Evolutionary conservation across 2,329 filamentous ascomycete genomes (phyloP), one percentile per base, ranked within the genome.

Genomic region (Lachnellula subtilissima): DNA sequence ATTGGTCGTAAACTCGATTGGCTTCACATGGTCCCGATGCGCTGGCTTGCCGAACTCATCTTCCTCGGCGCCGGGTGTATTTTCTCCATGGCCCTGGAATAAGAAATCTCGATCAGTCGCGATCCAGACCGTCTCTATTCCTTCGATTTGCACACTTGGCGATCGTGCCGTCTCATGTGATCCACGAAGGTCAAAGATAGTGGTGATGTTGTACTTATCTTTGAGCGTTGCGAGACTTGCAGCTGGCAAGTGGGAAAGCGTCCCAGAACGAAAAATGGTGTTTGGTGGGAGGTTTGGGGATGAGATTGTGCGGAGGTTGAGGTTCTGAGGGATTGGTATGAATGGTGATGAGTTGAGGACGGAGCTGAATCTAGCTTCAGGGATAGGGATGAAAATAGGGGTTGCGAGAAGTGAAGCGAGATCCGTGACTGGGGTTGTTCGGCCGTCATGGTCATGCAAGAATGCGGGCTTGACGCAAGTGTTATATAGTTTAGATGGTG

Each of bases 151-250:
- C 4, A 78, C 78, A 58, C 78, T 77, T 0, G 78, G 77, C n/a
- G 64, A 66, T 2, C 54, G 46, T 11, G 58, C 64, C 51, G 76
- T 75, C 70, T 83, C 80, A 35, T 62, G 59, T 8, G 69, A 67
- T 43, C 74, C 76, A 43, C 80, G 75, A 54, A 83, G 69, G 66
- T 83, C 81, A 63, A 81, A 82, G 50, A 83, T 63, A 1, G 58
- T 61, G 8, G 39, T 60, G n/a, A 65, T 57, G 12, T 51, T 57
- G 28, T 58, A 59, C 1, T 50, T 43, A 17, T 42, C 19, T 17
- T 54, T 50, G 17, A 62, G 54, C 7, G 23, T 14, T 5, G 19
- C 12, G 12, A 61, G 54, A 5, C 19, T 23, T 9, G 47, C 32
- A 12, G 39, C 15, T 2, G 57, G 40, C 1, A 64, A 28, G 25